Percentiles rank a stretch among this genome's conserved stretches.
Conservation (phyloP, 108 stramenopile genomes). For the Stephanodiscus minutulus region DNA sequence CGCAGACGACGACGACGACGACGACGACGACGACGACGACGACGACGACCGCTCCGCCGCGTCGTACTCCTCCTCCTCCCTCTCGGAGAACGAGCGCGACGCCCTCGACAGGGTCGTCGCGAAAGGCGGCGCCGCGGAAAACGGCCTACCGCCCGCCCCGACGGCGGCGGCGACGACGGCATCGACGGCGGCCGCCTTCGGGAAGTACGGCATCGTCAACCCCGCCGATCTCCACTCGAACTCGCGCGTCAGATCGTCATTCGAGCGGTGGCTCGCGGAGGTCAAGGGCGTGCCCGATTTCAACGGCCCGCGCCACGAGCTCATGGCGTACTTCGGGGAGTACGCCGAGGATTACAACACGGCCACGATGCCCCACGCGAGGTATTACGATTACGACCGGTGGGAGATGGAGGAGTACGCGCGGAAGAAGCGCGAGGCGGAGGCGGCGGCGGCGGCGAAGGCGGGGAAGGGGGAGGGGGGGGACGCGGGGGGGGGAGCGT, state of each 20-base stretch:
- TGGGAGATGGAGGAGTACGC: constrained; percentile 96
- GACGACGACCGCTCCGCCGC: constrained; percentile 31
- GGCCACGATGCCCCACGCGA: constrained; percentile 89
- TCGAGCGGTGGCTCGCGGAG: constrained; percentile 91
- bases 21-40: constrained; percentile 23
- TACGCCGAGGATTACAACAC: constrained; percentile 97
- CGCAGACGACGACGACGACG: constrained; percentile 24
- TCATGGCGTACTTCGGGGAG: constrained; percentile 86
- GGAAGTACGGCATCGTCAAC: constrained; percentile 88
- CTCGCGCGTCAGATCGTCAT: constrained; percentile 67
- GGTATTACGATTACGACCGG: constrained; percentile 94
- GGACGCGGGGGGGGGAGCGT: constrained; percentile 1
- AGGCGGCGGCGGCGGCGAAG: constrained; percentile 19
- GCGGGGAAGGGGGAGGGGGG: constrained; percentile 9
- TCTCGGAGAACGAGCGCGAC: constrained; percentile 48
- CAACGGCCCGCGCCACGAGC: constrained; percentile 87
- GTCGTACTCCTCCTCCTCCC: constrained; percentile 40
- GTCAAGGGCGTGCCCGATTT: constrained; percentile 75
- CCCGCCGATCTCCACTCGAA: constrained; percentile 69
- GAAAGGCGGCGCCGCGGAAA: constrained; percentile 18
- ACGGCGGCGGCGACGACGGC: background rate
- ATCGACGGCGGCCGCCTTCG: constrained; percentile 58
- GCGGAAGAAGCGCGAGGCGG: constrained; percentile 56
- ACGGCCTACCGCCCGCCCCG: too few relatives aligned
- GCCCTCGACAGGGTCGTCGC: constrained; percentile 22